Evolutionary conservation across 2,329 filamentous ascomycete genomes (phyloP), one percentile per base, ranked within the genome.

Genomic region (Pseudogymnoascus sp.): DNA sequence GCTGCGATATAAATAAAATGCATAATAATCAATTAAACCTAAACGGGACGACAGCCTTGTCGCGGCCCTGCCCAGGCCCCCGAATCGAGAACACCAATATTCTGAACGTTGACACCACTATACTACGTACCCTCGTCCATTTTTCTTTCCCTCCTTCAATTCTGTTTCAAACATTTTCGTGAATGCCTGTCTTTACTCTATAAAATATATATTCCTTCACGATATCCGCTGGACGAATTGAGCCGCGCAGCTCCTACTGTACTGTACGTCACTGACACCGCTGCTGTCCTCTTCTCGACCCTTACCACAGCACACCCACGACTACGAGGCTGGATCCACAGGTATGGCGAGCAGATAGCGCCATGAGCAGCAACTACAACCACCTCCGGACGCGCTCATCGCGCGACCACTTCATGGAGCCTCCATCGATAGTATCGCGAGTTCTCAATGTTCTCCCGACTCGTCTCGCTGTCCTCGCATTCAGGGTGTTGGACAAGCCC

Each of bases 371-470:
- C 47, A 54, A 32, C 28, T 54, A 54, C 47, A 54, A 54, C 47
- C 47, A 54, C 47, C 59, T 39, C 22, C 37, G 41, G 41, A 34
- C 50, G 61, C 61, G 59, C 61, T 67, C 67, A 11, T 64, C 65
- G 50, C 68, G 65, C 61, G 64, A 69, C 60, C 62, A 67, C 59
- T 68, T 66, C 60, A 58, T 65, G 58, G 66, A 70, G 59, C 67
- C 67, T 3, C 67, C 66, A 3, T 67, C 70, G 4, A 5, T 69
- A 6, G 37, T 69, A 35, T 60, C 64, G n/a, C 69, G 69, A 57
- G 16, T 69, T 9, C 59, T 70, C 20, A 58, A 65, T 12, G 59
- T 41, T 6, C 58, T 70, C 4, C 68, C 68, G 14, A 59, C 61
- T 8, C 65, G 64, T 30, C 54, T 70, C 9, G 62, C 65, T 8